Percentiles rank a stretch among this genome's conserved stretches.
phyloP scores from a whole-genome alignment of 108 stramenopile species.

The Stephanodiscus minutulus region DNA sequence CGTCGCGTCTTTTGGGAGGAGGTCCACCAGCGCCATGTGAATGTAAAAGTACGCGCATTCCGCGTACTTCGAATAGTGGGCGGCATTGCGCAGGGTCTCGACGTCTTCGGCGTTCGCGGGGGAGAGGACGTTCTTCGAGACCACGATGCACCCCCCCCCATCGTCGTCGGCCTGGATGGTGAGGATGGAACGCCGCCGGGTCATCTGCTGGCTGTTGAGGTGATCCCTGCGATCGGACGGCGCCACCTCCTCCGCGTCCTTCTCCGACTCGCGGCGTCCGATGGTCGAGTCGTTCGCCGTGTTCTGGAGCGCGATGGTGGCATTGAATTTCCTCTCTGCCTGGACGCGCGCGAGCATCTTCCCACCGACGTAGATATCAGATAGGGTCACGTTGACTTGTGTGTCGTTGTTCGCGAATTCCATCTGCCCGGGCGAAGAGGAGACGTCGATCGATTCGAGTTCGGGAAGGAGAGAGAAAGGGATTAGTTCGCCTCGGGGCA shows the following conservation, averaged over 20 bases:
- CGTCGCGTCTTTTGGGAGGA: constrained; percentile 28
- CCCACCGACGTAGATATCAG: constrained; percentile 44
- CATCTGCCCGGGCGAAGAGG: constrained; percentile 20
- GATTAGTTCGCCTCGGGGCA: neutral
- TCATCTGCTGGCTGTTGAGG: neutral
- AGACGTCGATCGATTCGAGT: neutral
- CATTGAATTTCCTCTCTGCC: constrained; percentile 29
- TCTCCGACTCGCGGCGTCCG: neutral
- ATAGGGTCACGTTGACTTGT: constrained; percentile 34
- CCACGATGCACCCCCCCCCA: constrained; percentile 23
- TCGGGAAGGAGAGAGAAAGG: neutral
- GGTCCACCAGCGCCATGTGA: constrained; percentile 19
- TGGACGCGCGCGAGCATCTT: constrained; percentile 44
- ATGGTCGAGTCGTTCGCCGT: neutral
- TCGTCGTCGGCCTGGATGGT: constrained; percentile 25
- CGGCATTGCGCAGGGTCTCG: constrained; percentile 11
- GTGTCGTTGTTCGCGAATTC: constrained; percentile 51
- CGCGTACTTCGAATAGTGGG: constrained; percentile 40
- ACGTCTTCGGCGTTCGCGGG: constrained; percentile 27
- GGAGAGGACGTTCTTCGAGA: constrained; percentile 32
- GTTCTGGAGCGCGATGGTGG: constrained; percentile 32
- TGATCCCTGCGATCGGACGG: constrained; percentile 7
- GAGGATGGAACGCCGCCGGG: constrained; percentile 16
- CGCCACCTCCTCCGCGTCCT: neutral
- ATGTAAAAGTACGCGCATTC: constrained; percentile 29